Evolutionary conservation across 129 eudicot genomes (phyloP), one percentile per base, ranked within the genome.

Genomic region (Centrapalus pauciflorus): DNA sequence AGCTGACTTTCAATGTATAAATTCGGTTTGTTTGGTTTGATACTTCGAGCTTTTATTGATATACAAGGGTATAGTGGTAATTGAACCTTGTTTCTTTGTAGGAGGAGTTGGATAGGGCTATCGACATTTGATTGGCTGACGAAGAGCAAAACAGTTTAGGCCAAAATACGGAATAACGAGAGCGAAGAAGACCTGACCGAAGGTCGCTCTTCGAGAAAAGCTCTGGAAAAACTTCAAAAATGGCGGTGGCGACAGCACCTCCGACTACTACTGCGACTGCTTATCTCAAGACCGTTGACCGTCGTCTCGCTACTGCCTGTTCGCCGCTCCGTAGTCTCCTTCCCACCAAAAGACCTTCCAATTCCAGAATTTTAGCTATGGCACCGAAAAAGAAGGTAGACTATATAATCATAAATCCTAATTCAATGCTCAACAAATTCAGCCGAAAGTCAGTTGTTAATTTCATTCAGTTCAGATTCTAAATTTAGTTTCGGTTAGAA

Each of bases 371-470:
- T 70, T 26, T 82, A 48, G 95, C 97, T 41, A 90, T 90, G 97
- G 95, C 97, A 7, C 78, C 95, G 12, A 12, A 77, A 66, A 90
- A 86, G 84, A 90, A 90, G 96, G 96, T 89, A 79, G 4, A 20
- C 20, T 27, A 7, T 32, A 7, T 46, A 1, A 54, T 27, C 64
- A 38, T 20, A 35, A 26, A 13, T 2, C 14, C 13, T 10, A 10
- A 25, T 27, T 41, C 3, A 6, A 21, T 37, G 8, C 28, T 30
- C 21, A 14, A 30, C 8, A 13, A 9, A 3, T 23, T 20, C 14
- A 21, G 6, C 41, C 23, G 4, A 27, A 35, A 26, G 55, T 19
- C 43, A 52, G 25, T 33, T 12, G 8, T 19, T 13, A 19, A 12
- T 28, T 70, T 13, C 72, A 67, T 3, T n/a, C n/a, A n/a, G n/a